Base-by-base conservation (phyloP, 345 rosid genomes). In the Brassica juncea region DNA sequence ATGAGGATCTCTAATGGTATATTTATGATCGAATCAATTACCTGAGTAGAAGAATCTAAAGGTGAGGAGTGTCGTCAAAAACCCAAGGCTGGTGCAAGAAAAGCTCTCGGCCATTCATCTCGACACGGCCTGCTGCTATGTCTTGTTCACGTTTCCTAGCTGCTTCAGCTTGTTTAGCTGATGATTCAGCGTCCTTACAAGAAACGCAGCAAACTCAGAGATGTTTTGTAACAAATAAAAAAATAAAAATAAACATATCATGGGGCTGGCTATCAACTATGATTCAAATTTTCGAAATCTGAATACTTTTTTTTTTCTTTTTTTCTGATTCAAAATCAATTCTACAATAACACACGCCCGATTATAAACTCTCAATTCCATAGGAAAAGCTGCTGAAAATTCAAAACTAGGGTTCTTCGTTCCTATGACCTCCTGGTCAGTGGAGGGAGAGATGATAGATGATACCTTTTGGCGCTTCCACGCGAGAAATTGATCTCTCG, bases 91-190 rank as follows among this genome's bases (percentile, higher is more conserved):
- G 89, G 37, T 86, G 94, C 80, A 83, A 61, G 87, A 92, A 94
- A 76, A 94, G 92, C 87, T 94, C 98, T 10, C 96, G 87, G 12
- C 98, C 98, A 37, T 89, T 94, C 98, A 89, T 92, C 62, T 71
- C 92, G 65, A 86, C 89, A 10, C 85, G 87, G 35, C 94, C 93
- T 7, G 94, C 81, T 9, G 92, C 96, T 78, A 94, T 90, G 75
- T 87, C 97, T 75, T 94, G 85, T 4, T 87, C 83, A 7, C 96
- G 97, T 82, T 89, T 92, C 85, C 92, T 90, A 11, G 87, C 89
- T 61, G 88, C 90, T 87, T 89, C 96, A 12, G 92, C 97, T 84
- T 83, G 82, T 80, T 85, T 86, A 14, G 89, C 89, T 4, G 87
- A 83, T 25, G 83, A 69, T 35, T 90, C 93, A 68, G 84, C 91